phyloP scores from a whole-genome alignment of 495 filamentous ascomycete genomes.

The Entonaema liquescens region DNA sequence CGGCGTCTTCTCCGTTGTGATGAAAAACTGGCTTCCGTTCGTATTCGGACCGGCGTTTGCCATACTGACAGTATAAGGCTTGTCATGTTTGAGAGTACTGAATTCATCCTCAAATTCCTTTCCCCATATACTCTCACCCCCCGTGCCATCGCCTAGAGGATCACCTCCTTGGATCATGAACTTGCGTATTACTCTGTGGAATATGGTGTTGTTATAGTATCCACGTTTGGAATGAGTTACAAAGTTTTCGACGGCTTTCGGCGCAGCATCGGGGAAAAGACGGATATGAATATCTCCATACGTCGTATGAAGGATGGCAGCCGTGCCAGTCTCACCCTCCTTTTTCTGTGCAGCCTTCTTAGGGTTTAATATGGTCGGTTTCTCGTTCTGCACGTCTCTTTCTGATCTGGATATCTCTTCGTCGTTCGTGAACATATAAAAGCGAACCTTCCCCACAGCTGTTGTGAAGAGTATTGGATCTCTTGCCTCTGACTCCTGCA shows the following conservation, averaged over 20 bases:
- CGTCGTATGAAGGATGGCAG: slow-evolving; percentile 89
- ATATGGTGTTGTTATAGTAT: slow-evolving; percentile 97
- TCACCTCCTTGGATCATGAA: slow-evolving; percentile 99
- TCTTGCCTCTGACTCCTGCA: slow-evolving; percentile 89
- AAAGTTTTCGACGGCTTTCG: slow-evolving; percentile 98
- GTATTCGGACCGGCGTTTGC: slow-evolving; percentile 92
- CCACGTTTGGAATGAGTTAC: slow-evolving; percentile 86
- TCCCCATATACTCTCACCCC: slow-evolving; percentile 97
- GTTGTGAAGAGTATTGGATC: slow-evolving; percentile 90
- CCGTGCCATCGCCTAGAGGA: slow-evolving; percentile 92
- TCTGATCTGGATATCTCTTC: slow-evolving; percentile 82
- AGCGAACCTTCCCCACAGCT: slow-evolving; percentile 86
- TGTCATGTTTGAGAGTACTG: slow-evolving; percentile 88
- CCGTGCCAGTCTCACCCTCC: slow-evolving; percentile 72
- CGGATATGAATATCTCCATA: slow-evolving; percentile 95
- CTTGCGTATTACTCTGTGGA: slow-evolving; percentile 96
- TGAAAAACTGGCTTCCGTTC: slow-evolving; percentile 92
- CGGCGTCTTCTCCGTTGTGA: slow-evolving; percentile 94
- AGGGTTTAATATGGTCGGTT: slow-evolving; percentile 66
- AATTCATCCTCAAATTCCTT: slow-evolving; percentile 96
- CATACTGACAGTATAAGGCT: slow-evolving; percentile 95
- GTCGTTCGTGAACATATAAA: slow-evolving; percentile 98
- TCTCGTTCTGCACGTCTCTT: slow-evolving; percentile 95
- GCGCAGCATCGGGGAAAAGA: slow-evolving; percentile 90
- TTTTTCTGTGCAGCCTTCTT: slow-evolving; percentile 63